Base-by-base conservation (phyloP, 2,329 filamentous ascomycete species). In the Davidsoniella neocaledoniae region DNA sequence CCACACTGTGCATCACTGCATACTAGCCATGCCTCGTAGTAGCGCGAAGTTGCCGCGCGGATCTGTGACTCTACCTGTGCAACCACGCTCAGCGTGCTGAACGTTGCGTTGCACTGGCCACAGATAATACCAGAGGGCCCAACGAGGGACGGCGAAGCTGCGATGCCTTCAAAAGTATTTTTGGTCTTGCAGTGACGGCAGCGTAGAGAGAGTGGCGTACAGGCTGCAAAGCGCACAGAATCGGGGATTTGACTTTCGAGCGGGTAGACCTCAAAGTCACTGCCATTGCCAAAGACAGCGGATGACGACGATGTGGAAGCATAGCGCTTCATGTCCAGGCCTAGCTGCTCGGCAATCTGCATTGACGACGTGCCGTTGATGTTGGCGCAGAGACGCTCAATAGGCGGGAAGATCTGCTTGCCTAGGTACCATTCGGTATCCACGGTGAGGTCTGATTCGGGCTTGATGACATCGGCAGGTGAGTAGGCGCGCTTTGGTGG, bases 351-450 rank as follows among this genome's bases (percentile, higher is more conserved):
- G 2, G 91, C 91, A 8, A 98, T 74, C 56, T 88, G 81, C 1
- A 86, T 78, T 6, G 90, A 83, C 55, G 94, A 93, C 1, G 91
- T 98, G 53, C 91, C 91, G 12, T 78, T 77, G 59, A 98, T 95
- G 53, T 94, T 94, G 54, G 90, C 91, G 62, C 91, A 98, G 19
- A 98, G 79, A 73, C 91, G 86, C 68, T 98, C 91, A 23, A 98
- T 91, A 0, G 91, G 91, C 9, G 91, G 91, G 66, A 98, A 86
- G 53, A 98, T 95, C 65, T 98, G 91, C 70, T 98, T 98, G 69
- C 86, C 83, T 38, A 98, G 77, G 64, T 98, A 98, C 76, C 88
- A 96, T 61, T 98, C 91, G n/a, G 95, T 76, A 60, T 98, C 91
- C 2, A 88, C 86, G 52, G 81, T 74, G 5, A 98, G 73, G 1